Evolutionary conservation across 495 filamentous ascomycete genomes (phyloP), one percentile per base, ranked within the genome.

Genomic region (Penicillium arizonense): DNA sequence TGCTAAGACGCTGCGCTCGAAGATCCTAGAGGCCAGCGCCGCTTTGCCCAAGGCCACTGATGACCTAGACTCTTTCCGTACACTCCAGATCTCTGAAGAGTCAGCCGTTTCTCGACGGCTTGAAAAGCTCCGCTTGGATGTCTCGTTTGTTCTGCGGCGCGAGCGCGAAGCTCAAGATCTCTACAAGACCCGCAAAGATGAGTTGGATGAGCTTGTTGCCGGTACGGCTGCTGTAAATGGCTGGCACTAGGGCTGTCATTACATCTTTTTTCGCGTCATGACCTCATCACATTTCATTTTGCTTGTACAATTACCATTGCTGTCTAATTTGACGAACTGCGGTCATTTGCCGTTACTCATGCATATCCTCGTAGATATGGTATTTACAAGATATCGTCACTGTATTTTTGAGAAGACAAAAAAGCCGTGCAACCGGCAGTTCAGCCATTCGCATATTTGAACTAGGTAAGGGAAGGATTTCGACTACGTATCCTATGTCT

Each of bases 151-250:
- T 20, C 87, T 83, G 64, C 85, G 84, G 52, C 79, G 91, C 51
- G 93, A 96, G 77, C 79, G 90, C 44, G 90, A 96, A 76, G 89
- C 89, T 26, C 95, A 98, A 71, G 91, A 97, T 52, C 65, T 87
- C 57, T 97, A 93, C 65, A 79, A 87, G 63, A 73, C 68, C 52
- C 78, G 82, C 52, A 90, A 80, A 65, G 88, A 90, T 34, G 94
- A 97, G 74, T 64, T 97, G 49, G 86, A 88, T 44, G 77, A 72
- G 50, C 72, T 93, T 41, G 55, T 72, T 50, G 63, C 65, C 28
- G 68, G 69, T 20, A 69, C 64, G 5, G 70, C 66, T 7, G 62
- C 55, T 28, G 66, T 74, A 21, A 75, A 77, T 64, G 73, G 74
- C 8, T 77, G 72, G 71, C 70, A 77, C 57, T 77, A 50, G 45